Base-by-base conservation (phyloP, 2,329 filamentous ascomycete species). In the Cladophialophora psammophila region DNA sequence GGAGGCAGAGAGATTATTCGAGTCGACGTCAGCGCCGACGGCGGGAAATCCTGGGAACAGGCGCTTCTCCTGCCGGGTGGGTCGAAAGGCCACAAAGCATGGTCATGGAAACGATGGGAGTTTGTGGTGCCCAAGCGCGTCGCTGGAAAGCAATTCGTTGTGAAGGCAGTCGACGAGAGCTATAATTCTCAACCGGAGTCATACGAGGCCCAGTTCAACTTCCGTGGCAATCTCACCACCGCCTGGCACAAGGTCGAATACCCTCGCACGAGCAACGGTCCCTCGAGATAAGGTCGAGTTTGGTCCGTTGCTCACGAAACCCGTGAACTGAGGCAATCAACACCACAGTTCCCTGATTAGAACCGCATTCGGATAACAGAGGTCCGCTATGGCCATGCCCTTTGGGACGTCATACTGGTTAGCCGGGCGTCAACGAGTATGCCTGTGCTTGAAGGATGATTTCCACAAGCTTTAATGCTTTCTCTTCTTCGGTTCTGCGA, bases 111-210 rank as follows among this genome's bases (percentile, higher is more conserved):
- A 73, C 80, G 86, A 52, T 91, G 88, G 88, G 81, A 79, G n/a
- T 88, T 75, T 38, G 72, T 72, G 15, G 71, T 72, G 52, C 67
- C 71, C 83, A 72, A 78, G 81, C 5, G 83, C 80, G n/a, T 73
- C 72, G n/a, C 74, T 85, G n/a, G 84, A 72, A 82, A 83, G 1
- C 84, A 82, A 0, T 78, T 90, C 57, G 79, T 90, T 4, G 87
- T 90, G 72, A 90, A 90, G 77, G 88, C 88, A 6, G 87, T 85
- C 1, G 88, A 91, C 73, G 86, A 88, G 70, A 80, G 83, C 2
- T 90, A 90, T 75, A 90, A 90, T 70, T 87, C 86, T 0, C 88
- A 91, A 76, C 88, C 88, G 0, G 86, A 89, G 74, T 84, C 63
- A 9, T 65, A 69, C 34, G 67, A 61, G 35, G 60, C 60, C 5